Evolutionary conservation across 208 protist genomes (phyloP), one percentile per base, ranked within the genome.

Genomic region (Balamuthia mandrillaris): DNA sequence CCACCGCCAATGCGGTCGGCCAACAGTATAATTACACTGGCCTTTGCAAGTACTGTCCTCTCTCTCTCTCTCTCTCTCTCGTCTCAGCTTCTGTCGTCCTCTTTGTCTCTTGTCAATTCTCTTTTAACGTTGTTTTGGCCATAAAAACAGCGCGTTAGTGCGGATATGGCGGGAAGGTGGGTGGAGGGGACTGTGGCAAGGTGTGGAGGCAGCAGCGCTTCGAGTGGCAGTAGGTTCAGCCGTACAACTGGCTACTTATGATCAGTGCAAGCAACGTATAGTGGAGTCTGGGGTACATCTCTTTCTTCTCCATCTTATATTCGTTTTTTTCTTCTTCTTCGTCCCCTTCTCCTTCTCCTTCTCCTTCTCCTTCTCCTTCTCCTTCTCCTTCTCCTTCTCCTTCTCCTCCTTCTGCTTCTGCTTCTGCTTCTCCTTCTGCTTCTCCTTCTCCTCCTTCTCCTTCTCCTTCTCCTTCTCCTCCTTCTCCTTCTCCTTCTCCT

Each of bases 211-310:
- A 4, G 68, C 68, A 6, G 68, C 68, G 24, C 51, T 81, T 1
- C 63, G 87, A 24, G 75, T 90, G 51, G 78, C 54, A 2, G 77
- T 90, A 2, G 87, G 87, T 0, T 90, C 87, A 1, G 52, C 31
- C 65, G 70, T 88, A 9, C 87, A 90, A 51, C 68, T 90, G 37
- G 54, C 85, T 33, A 84, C 60, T 24, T 90, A 90, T 42, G 84
- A 86, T 35, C 29, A 79, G 37, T 27, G 37, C 58, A 87, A 90
- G 54, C n/a, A 27, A n/a, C 68, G 49, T 29, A 77, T 77, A 7
- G 44, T 77, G 31, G 39, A 41, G 29, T 58, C 68, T 10, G 68
- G 42, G 44, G 68, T 54, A 77, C n/a, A 1, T 31, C 24, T 24
- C 14, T 12, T 6, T 18, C 66, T 24, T 29, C 9, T 70, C 6